Evolutionary conservation across 1,284 basidiomycete species (phyloP).

Genomic region (Pseudozyma thailandica): DNA sequence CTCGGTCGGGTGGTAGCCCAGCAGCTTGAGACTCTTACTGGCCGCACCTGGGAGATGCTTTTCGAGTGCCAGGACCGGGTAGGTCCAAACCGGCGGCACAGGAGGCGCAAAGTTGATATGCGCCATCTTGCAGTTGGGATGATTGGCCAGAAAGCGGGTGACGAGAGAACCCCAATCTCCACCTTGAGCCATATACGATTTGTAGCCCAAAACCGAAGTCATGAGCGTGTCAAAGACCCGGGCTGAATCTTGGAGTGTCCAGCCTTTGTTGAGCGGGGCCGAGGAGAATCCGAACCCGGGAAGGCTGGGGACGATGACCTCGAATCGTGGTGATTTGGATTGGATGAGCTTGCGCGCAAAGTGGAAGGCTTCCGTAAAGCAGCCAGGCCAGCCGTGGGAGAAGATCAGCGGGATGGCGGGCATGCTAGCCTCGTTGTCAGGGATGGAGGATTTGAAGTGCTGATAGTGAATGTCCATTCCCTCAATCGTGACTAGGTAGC

Average conservation of each 20-base stretch:
- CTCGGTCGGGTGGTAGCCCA: constrained; percentile 36
- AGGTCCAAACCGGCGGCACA: constrained; percentile 30
- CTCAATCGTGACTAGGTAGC: constrained; percentile 52
- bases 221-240: constrained; percentile 55
- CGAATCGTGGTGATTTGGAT: constrained; percentile 39
- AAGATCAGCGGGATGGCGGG: constrained; percentile 58
- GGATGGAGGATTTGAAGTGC: constrained; percentile 27
- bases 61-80: constrained; percentile 29
- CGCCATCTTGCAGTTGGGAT: constrained; percentile 49
- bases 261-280: constrained; percentile 39
- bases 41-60: constrained; percentile 4
- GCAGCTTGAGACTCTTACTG: constrained; percentile 5
- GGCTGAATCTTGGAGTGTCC: constrained; percentile 46
- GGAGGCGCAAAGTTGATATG: constrained; percentile 55
- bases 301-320: constrained; percentile 60
- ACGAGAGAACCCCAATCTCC: constrained; percentile 58
- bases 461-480: constrained; percentile 54
- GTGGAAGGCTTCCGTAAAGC: constrained; percentile 47
- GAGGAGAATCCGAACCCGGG: constrained; percentile 55
- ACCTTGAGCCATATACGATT: constrained; percentile 55
- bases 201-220: constrained; percentile 48
- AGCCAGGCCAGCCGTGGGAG: constrained; percentile 59
- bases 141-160: constrained; percentile 49
- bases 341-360: constrained; percentile 36
- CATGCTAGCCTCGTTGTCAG: constrained; percentile 19